Conservation (phyloP, 192 early-diverging fungal species). For the Pecoramyces ruminantium region DNA sequence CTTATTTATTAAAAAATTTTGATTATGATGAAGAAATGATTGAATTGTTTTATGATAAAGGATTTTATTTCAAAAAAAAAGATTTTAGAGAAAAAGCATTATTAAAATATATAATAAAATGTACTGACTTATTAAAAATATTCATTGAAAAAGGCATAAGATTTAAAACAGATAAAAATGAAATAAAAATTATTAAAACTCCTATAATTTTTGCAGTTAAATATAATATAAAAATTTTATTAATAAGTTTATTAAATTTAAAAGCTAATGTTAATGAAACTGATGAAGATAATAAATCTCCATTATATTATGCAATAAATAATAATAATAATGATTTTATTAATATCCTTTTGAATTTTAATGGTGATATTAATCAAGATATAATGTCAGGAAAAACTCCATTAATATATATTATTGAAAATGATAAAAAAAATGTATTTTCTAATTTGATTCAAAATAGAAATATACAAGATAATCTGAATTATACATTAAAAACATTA, state of each 20-base stretch:
- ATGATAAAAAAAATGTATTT: background rate
- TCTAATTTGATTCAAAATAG: background rate
- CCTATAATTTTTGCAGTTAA: background rate
- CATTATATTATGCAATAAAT: background rate
- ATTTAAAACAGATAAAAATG: background rate
- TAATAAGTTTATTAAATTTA: background rate
- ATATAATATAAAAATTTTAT: background rate
- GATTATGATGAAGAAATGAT: background rate
- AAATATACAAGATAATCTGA: background rate
- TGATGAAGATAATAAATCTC: background rate
- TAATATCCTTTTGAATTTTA: background rate
- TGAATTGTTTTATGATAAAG: background rate
- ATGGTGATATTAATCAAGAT: background rate
- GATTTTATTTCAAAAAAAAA: background rate
- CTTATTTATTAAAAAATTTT: background rate
- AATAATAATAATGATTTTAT: background rate
- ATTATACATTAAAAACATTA: background rate
- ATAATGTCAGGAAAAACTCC: background rate
- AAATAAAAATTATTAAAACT: background rate
- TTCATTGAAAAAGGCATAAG: background rate
- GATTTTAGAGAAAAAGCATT: background rate
- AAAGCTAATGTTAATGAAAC: background rate
- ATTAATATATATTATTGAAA: background rate
- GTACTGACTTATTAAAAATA: background rate
- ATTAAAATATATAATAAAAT: background rate